Percentiles rank a stretch among this genome's conserved stretches.
These are phyloP conservation scores for Priceomyces fermenticarens DNA, from an alignment of 805 yeast species.

Conservation along the genomic window DNA sequence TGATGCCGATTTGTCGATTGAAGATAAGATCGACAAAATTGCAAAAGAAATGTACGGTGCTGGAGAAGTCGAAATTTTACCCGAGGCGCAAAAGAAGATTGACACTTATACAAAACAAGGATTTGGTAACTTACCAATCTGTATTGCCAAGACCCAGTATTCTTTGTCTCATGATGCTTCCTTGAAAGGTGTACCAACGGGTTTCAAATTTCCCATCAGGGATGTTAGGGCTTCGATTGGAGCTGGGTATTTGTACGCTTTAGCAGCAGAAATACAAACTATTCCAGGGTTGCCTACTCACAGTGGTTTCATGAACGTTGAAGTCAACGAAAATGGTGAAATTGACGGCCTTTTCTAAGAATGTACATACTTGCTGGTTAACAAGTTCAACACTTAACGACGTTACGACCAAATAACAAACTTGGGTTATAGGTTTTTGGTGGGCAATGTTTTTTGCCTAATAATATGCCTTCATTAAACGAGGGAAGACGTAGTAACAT, in stretches of 20 bases:
- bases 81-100: constrained; percentile 67
- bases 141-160: constrained; percentile 85
- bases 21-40: constrained; percentile 62
- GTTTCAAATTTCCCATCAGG: constrained; percentile 75
- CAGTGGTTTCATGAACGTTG: constrained; percentile 84
- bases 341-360: constrained; percentile 76
- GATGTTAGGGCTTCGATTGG: constrained; percentile 77
- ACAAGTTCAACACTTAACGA: constrained; percentile 21
- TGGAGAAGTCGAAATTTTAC: constrained; percentile 62
- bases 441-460: background rate
- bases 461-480: constrained; percentile 1
- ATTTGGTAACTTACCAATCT: constrained; percentile 72
- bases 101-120: constrained; percentile 71
- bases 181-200: constrained; percentile 80
- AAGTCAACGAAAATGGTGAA: constrained; percentile 75
- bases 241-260: constrained; percentile 81
- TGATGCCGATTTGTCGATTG: constrained; percentile 58
- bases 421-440: background rate
- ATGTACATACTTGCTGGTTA: background rate
- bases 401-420: constrained; percentile 12
- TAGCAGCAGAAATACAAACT: constrained; percentile 84
- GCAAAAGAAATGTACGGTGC: constrained; percentile 82
- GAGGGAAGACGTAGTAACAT: constrained; percentile 1
- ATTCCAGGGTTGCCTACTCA: constrained; percentile 85
- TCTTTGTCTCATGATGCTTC: constrained; percentile 80